Evolutionary conservation across 306 rosid species (phyloP).

Genomic region (Lathyrus aphaca): DNA sequence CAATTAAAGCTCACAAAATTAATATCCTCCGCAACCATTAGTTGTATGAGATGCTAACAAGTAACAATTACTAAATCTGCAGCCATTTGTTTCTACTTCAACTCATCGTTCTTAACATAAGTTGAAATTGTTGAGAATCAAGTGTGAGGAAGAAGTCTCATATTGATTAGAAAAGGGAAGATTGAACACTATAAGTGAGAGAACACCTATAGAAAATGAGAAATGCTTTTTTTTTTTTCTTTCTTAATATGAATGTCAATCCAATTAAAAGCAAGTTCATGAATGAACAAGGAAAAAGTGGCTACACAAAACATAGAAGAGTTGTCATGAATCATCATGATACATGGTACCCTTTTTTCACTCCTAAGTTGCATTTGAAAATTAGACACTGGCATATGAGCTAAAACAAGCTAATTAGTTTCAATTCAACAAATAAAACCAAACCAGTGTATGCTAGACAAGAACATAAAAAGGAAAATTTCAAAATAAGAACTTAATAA

Average conservation of each 20-base stretch:
- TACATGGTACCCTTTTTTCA: background rate
- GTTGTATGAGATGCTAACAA: conserved; percentile 6
- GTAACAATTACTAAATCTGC: conserved; percentile 8
- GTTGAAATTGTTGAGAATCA: no score
- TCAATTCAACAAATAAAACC: background rate
- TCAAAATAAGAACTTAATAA: conserved; percentile 26
- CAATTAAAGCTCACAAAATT: conserved; percentile 17
- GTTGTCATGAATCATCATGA: background rate
- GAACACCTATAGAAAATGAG: no score
- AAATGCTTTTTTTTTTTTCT: no score
- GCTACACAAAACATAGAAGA: background rate
- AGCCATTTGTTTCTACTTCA: conserved; percentile 19
- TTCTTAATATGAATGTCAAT: no score
- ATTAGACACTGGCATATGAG: conserved; percentile 3
- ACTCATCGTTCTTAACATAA: conserved; percentile 8
- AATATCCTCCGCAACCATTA: conserved; percentile 5
- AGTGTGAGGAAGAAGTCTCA: no score
- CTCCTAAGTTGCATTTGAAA: conserved; percentile 12
- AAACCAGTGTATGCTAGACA: background rate
- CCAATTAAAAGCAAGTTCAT: background rate
- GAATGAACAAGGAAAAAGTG: background rate
- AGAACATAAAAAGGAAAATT: background rate
- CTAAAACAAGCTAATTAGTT: background rate
- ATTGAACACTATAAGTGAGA: no score
- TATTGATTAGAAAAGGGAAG: no score